Base-by-base conservation (phyloP, 2,329 filamentous ascomycete genomes). In the Aspergillus uvarum region DNA sequence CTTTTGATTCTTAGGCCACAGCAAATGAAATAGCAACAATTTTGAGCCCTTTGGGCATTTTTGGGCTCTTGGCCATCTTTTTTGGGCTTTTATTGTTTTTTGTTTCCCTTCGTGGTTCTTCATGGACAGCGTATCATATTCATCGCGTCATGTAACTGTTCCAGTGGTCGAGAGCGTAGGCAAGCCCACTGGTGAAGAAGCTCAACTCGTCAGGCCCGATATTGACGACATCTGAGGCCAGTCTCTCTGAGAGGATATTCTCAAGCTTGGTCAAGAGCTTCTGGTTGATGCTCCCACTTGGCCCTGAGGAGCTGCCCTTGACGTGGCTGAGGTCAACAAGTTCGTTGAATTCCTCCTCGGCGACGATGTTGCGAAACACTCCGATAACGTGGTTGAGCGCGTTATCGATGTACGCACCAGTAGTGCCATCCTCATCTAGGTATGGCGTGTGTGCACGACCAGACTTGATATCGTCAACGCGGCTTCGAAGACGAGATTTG, bases 121-220 rank as follows among this genome's bases (percentile, higher is more conserved):
- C 29, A 19, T 60, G 21, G 29, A 54, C n/a, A 16, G 16, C 14
- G 12, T 26, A n/a, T 47, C 14, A 51, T 16, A 5, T 29, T 22
- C 26, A 35, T 38, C n/a, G 11, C 16, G 52, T 44, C 50, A 55
- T 16, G 35, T 35, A 49, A 49, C 16, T 24, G 19, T 57, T 59
- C 66, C 66, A 66, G 42, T 67, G 66, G 16, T 66, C 59, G 21
- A 77, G 65, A 2, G 74, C 74, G 58, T 75, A 73, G 6, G 66
- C 69, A 51, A 77, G 65, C 19, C 73, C 74, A 14, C 75, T 74
- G 12, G 76, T 75, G 51, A 78, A 75, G 61, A 78, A 78, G 57
- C 73, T 72, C 38, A 78, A 64, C 54, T 78, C 73, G 58, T 77
- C 73, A 14, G 72, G 66, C 26, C 68, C 70, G 19, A 78, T 66